Conservation (phyloP, 208 protist genomes). For the Wallacemonas sp. region DNA sequence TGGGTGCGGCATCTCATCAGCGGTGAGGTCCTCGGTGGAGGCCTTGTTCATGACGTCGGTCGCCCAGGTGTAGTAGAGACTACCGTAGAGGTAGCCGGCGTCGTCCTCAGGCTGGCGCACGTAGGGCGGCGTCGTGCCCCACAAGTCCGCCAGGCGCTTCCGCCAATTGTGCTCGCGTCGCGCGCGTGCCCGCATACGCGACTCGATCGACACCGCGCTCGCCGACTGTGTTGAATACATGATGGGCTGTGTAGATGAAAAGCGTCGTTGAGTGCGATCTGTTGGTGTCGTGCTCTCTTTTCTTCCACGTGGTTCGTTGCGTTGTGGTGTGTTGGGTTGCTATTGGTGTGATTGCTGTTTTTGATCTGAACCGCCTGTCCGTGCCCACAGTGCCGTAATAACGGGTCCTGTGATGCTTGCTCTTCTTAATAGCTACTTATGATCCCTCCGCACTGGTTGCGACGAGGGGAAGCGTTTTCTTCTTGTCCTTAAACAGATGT, state of each 20-base stretch:
- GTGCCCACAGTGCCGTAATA: no score
- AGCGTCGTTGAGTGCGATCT: no score
- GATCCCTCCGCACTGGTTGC: no score
- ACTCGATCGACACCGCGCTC: neutral
- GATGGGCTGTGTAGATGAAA: neutral
- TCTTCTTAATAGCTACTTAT: no score
- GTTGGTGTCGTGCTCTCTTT: no score
- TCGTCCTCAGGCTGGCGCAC: constrained; percentile 21
- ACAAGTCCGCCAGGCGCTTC: constrained; percentile 18
- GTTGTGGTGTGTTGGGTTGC: no score
- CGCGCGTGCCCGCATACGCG: neutral
- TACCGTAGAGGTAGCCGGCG: constrained; percentile 13
- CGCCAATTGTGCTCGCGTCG: neutral
- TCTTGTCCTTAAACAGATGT: no score
- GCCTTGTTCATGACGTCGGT: constrained; percentile 21
- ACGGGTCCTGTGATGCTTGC: no score
- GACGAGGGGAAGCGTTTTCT: no score
- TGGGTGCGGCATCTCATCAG: constrained; percentile 23
- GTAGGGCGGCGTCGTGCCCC: constrained; percentile 26
- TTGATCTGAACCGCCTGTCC: no score
- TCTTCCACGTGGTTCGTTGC: no score
- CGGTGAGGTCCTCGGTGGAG: constrained; percentile 27
- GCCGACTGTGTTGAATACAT: neutral
- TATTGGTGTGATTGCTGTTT: no score
- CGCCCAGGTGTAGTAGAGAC: constrained; percentile 43